These are phyloP conservation scores for Tuber magnatum DNA, from an alignment of 495 filamentous ascomycete genomes.

Conservation along the genomic window DNA sequence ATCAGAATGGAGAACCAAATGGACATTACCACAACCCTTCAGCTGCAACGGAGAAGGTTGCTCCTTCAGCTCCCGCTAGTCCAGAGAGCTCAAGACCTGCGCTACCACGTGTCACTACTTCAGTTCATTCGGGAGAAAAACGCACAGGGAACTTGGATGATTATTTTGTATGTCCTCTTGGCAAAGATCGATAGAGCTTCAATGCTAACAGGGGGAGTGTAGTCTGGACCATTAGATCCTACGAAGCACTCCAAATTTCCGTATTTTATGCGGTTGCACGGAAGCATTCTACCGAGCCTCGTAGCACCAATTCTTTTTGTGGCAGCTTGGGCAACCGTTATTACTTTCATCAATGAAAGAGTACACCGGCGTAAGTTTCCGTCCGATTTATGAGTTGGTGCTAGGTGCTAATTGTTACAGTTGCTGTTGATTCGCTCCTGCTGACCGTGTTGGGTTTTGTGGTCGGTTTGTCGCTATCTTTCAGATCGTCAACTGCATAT, in stretches of 20 bases:
- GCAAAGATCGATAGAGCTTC: not conserved
- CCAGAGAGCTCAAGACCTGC: not conserved
- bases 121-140: not conserved
- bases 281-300: conserved; percentile 73
- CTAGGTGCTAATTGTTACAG: conserved; percentile 23
- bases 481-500: conserved; percentile 78
- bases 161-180: conserved; percentile 48
- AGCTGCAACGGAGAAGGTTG: not conserved
- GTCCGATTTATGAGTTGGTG: not conserved
- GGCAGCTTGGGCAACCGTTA: conserved; percentile 59
- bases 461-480: conserved; percentile 72
- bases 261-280: conserved; percentile 69
- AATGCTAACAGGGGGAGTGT: conserved; percentile 6
- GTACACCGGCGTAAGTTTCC: conserved; percentile 48
- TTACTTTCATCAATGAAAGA: conserved; percentile 57
- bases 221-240: conserved; percentile 58
- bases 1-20: not conserved
- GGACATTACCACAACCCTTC: not conserved
- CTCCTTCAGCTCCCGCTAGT: not conserved
- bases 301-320: conserved; percentile 64
- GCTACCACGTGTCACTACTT: not conserved
- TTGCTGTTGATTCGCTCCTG: conserved; percentile 61
- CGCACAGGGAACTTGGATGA: conserved; percentile 46
- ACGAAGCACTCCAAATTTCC: conserved; percentile 75
- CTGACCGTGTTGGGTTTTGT: conserved; percentile 86